phyloP scores from a whole-genome alignment of 495 filamentous ascomycete species.

The Tuber indicum region DNA sequence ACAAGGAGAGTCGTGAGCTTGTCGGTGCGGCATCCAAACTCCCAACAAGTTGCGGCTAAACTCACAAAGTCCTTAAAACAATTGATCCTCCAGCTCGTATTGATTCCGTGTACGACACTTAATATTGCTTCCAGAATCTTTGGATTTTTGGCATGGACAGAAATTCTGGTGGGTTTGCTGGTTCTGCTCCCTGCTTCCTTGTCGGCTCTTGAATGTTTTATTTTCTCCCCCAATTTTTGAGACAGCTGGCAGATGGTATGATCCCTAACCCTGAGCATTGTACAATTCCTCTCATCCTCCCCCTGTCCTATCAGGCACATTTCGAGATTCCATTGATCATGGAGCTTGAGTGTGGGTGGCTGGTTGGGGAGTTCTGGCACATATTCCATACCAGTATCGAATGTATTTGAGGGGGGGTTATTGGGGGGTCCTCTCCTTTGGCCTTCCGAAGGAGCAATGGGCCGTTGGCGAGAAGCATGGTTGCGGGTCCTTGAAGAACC shows the following conservation, averaged over 20 bases:
- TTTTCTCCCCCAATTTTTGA: background rate
- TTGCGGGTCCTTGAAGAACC: background rate
- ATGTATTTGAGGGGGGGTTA: accelerated
- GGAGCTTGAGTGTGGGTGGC: background rate
- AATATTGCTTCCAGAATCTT: background rate
- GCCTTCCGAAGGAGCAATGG: background rate
- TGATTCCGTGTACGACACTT: background rate
- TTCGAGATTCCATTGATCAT: background rate
- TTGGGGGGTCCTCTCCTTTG: background rate
- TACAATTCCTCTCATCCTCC: background rate
- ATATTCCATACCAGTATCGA: background rate
- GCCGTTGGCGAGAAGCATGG: background rate
- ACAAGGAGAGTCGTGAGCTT: background rate
- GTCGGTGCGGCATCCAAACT: background rate
- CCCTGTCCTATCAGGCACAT: background rate
- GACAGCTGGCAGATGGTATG: background rate
- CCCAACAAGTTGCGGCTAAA: background rate
- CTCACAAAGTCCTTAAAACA: background rate
- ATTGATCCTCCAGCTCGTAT: background rate
- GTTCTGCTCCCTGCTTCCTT: background rate
- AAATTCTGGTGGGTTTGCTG: background rate
- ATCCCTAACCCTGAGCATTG: background rate
- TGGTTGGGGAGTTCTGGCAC: background rate
- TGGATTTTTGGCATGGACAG: background rate
- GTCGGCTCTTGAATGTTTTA: background rate